A percentile compares a stretch with the other conserved stretches of the same genome.
These are phyloP conservation scores for Withania somnifera DNA, from an alignment of 305 asterid species.

Conservation along the genomic window DNA sequence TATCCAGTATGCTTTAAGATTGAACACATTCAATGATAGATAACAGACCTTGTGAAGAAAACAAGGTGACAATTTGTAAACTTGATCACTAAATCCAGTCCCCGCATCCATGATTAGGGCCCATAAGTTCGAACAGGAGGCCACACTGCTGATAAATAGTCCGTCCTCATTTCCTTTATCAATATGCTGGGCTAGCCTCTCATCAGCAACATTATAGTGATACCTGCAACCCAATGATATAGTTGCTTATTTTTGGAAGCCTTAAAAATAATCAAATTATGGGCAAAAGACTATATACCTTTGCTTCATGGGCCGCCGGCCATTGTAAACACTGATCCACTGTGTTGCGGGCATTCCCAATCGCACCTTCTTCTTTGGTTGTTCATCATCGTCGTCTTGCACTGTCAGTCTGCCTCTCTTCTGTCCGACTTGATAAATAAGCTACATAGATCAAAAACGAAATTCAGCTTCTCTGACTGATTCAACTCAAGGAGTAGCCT, in stretches of 20 bases:
- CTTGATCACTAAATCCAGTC: slow-evolving; percentile 66
- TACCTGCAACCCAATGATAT: slow-evolving; percentile 34
- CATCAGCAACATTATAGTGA: slow-evolving; percentile 74
- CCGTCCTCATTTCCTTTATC: slow-evolving; percentile 76
- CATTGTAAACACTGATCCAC: slow-evolving; percentile 82
- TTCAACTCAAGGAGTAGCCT: not conserved
- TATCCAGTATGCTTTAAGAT: not conserved
- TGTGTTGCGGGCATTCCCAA: slow-evolving; percentile 81
- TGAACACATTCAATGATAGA: not conserved
- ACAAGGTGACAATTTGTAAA: slow-evolving; percentile 49
- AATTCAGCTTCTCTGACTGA: not conserved
- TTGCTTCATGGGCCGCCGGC: slow-evolving; percentile 86
- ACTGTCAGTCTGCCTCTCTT: slow-evolving; percentile 59
- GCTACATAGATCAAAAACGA: slow-evolving; percentile 29
- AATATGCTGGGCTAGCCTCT: slow-evolving; percentile 62
- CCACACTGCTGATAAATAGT: slow-evolving; percentile 53
- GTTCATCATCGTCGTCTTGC: slow-evolving; percentile 71
- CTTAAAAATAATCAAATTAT: not conserved
- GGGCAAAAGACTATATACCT: slow-evolving; percentile 28
- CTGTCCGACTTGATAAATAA: slow-evolving; percentile 64
- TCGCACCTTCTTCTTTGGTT: slow-evolving; percentile 76
- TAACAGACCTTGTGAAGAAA: slow-evolving; percentile 68
- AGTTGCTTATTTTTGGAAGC: not conserved
- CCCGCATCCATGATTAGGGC: slow-evolving; percentile 94
- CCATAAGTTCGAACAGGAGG: slow-evolving; percentile 70